A percentile compares a stretch with the other conserved stretches of the same genome.
Evolutionary conservation across 192 early-diverging fungal genomes (phyloP).

Genomic region (Radiomyces spectabilis): DNA sequence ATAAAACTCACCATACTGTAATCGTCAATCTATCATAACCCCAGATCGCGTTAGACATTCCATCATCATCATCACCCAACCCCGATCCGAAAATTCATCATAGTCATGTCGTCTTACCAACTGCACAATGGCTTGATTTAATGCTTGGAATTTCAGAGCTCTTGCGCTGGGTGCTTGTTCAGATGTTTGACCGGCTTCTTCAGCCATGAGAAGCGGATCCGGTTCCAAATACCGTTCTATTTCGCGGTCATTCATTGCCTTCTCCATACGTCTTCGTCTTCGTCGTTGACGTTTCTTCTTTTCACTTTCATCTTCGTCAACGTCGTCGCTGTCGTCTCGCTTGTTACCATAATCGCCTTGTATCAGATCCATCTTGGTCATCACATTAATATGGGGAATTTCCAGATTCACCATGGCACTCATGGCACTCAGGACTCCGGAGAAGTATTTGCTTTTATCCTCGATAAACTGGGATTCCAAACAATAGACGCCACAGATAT

Average conservation of each 20-base stretch:
- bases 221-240: slow-evolving; percentile 84
- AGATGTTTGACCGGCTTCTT: slow-evolving; percentile 48
- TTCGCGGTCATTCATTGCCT: slow-evolving; percentile 51
- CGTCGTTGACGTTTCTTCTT: slow-evolving; percentile 12
- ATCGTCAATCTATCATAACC: slow-evolving; percentile 76
- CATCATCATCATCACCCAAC: too few species aligned
- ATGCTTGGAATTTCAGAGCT: slow-evolving; percentile 54
- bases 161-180: slow-evolving; percentile 55
- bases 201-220: slow-evolving; percentile 78
- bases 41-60: too few species aligned
- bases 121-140: slow-evolving; percentile 86
- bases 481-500: slow-evolving; percentile 89
- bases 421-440: slow-evolving; percentile 92
- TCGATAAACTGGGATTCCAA: slow-evolving; percentile 93
- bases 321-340: slow-evolving; percentile 20
- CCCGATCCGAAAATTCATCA: too few species aligned
- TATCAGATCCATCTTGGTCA: slow-evolving; percentile 96
- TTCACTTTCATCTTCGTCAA: slow-evolving; percentile 10
- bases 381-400: slow-evolving; percentile 97
- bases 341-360: slow-evolving; percentile 27
- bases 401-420: slow-evolving; percentile 94
- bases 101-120: too few species aligned
- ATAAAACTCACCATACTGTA: slow-evolving; percentile 96
- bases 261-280: slow-evolving; percentile 11
- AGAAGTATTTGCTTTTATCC: slow-evolving; percentile 94